A percentile compares a stretch with the other conserved stretches of the same genome.
Evolutionary conservation across 2,329 filamentous ascomycete genomes (phyloP).

Genomic region (Leptographium radiaticola): DNA sequence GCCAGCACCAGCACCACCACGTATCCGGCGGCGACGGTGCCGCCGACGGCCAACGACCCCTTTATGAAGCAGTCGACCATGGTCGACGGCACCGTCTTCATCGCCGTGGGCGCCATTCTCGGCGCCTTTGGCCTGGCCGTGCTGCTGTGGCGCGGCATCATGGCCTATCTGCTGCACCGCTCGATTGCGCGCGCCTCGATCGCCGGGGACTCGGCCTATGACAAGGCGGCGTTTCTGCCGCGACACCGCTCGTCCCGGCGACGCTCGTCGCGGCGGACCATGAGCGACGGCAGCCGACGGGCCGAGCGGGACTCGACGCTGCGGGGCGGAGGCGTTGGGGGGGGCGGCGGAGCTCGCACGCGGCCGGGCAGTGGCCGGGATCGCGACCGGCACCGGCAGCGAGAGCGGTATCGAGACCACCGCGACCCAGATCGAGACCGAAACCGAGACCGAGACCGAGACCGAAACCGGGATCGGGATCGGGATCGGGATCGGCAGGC

Average conservation of each 20-base stretch:
- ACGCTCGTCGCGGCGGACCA: constrained; percentile 25
- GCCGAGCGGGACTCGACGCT: constrained; percentile 38
- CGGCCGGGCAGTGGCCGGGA: not conserved
- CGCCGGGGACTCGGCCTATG: constrained; percentile 55
- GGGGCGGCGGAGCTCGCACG: constrained; percentile 8
- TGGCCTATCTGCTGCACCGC: constrained; percentile 84
- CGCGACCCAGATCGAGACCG: not conserved
- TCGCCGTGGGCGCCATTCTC: constrained; percentile 78
- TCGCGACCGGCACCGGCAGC: not conserved
- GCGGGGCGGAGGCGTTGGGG: constrained; percentile 17
- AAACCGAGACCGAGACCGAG: not conserved
- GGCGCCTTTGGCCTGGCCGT: constrained; percentile 73
- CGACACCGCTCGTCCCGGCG: constrained; percentile 20
- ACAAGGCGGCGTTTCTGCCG: constrained; percentile 52
- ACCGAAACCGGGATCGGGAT: no score
- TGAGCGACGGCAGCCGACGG: not conserved
- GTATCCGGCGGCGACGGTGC: constrained; percentile 63
- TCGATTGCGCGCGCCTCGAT: constrained; percentile 79
- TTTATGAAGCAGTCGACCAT: constrained; percentile 81
- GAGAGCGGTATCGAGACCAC: not conserved
- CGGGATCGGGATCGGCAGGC: no score
- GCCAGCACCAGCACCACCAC: constrained; percentile 27
- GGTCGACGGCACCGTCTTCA: constrained; percentile 92
- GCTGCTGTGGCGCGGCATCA: constrained; percentile 73
- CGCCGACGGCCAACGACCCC: constrained; percentile 70